Base-by-base conservation (phyloP, 805 yeast genomes). In the Jamesozyma rosinii region DNA sequence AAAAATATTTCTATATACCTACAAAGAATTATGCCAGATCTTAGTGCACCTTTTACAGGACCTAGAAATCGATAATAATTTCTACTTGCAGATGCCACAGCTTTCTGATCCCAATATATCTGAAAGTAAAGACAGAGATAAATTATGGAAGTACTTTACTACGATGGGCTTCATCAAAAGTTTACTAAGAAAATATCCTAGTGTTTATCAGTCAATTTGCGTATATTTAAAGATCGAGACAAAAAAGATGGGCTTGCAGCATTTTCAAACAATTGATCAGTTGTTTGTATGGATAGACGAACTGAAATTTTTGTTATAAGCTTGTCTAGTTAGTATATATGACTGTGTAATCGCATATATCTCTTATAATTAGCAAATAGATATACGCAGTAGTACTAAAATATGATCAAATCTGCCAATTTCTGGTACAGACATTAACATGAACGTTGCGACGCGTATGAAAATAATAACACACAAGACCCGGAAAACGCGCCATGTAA, bases 151-250 rank as follows among this genome's bases (percentile, higher is more conserved):
- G 41, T 67, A 70, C 38, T 61, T 64, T 26, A 56, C 65, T 4
- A 45, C 61, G 10, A 37, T 65, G 37, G 62, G 66, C 5, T 60
- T 71, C 31, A 40, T 65, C 14, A 67, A 67, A 52, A 57, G 68
- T 35, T 17, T 65, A 6, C 35, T 69, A 40, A 67, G 73, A 59
- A 67, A 67, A 38, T 65, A 65, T 42, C 71, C 75, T 2, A 67
- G 63, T 33, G 70, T 74, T 9, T 75, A 49, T 52, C 19, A 21
- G 24, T 13, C 22, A 5, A 10, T 36, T 4, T 5, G 22, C 13
- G 32, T 21, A 17, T 17, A 35, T 17, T 32, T 41, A 18, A 15
- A 15, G 4, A 14, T 24, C 10, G 34, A 36, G 19, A 29, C 27
- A 4, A 19, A 17, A 17, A 24, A 41, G 17, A 17, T 32, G 9